These are phyloP conservation scores for Diaporthe sp. DNA, from an alignment of 2,329 filamentous ascomycete genomes.

Conservation along the genomic window DNA sequence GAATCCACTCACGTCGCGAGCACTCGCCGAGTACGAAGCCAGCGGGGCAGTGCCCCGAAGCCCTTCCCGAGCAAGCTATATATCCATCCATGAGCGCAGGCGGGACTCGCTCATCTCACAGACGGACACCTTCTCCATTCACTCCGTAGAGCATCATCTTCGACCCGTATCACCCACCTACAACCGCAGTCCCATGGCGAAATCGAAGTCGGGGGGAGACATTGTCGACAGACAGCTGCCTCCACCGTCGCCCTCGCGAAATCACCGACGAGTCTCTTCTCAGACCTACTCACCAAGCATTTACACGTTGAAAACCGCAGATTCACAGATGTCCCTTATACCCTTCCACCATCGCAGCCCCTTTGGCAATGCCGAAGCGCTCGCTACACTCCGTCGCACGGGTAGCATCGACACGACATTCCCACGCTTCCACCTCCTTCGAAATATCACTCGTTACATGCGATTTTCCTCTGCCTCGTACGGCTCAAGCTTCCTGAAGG, in stretches of 20 bases:
- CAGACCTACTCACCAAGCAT: conserved; percentile 65
- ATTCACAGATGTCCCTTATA: conserved; percentile 68
- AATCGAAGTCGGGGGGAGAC: conserved; percentile 53
- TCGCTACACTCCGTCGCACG: conserved; percentile 64
- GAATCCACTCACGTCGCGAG: conserved; percentile 56
- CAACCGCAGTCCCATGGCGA: conserved; percentile 50
- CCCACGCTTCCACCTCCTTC: conserved; percentile 70
- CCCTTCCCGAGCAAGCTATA: conserved; percentile 63
- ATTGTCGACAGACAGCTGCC: conserved; percentile 42
- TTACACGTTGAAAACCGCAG: conserved; percentile 71
- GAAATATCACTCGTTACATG: conserved; percentile 76
- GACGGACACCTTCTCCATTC: conserved; percentile 65
- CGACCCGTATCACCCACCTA: conserved; percentile 60
- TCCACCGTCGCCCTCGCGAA: conserved; percentile 42
- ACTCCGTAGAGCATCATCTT: conserved; percentile 56
- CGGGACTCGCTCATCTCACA: conserved; percentile 69
- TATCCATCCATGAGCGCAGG: conserved; percentile 65
- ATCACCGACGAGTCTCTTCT: conserved; percentile 51
- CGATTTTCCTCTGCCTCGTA: conserved; percentile 77
- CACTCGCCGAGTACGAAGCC: conserved; percentile 50
- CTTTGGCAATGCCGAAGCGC: conserved; percentile 62
- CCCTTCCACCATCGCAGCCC: conserved; percentile 63
- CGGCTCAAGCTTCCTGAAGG: conserved; percentile 72
- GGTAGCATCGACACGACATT: conserved; percentile 72
- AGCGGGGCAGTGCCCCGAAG: conserved; percentile 52